These are phyloP conservation scores for Anisodus acutangulus DNA, from an alignment of 257 asterid genomes.

Conservation along the genomic window DNA sequence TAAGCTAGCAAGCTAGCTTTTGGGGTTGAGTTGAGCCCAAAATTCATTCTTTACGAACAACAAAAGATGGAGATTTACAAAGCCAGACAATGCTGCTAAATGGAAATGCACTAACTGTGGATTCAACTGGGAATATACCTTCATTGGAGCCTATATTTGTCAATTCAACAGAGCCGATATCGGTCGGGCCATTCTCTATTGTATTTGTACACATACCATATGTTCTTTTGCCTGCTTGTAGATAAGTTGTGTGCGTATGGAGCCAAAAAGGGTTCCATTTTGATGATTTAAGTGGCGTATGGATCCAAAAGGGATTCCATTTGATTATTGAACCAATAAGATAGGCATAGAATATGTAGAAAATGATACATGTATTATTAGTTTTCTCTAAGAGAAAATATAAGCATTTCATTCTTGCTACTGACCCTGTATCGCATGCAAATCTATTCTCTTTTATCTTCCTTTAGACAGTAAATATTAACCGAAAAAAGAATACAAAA, in stretches of 20 bases:
- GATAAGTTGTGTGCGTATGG: conserved; percentile 33
- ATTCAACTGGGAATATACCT: conserved; percentile 61
- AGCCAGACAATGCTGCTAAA: conserved; percentile 75
- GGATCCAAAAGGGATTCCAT: conserved; percentile 34
- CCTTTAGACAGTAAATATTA: not conserved
- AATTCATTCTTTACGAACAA: too few relatives aligned
- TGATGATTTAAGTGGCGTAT: not conserved
- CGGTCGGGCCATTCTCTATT: conserved; percentile 68
- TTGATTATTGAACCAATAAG: conserved; percentile 3
- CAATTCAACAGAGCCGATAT: conserved; percentile 60
- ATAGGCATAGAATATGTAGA: not conserved
- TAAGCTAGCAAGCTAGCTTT: too few relatives aligned
- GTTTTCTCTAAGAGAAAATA: conserved; percentile 20
- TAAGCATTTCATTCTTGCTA: conserved; percentile 6
- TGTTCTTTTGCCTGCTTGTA: conserved; percentile 65
- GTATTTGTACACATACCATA: conserved; percentile 73
- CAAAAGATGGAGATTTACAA: conserved; percentile 67
- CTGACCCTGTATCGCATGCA: not conserved
- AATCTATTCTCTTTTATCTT: not conserved
- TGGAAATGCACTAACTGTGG: conserved; percentile 57
- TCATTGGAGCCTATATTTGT: conserved; percentile 50
- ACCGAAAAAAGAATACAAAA: not conserved
- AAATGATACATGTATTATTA: not conserved
- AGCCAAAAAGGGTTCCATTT: not conserved
- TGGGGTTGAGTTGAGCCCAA: too few relatives aligned